phyloP scores from a whole-genome alignment of 116 monocot species.

The Posidonia oceanica region DNA sequence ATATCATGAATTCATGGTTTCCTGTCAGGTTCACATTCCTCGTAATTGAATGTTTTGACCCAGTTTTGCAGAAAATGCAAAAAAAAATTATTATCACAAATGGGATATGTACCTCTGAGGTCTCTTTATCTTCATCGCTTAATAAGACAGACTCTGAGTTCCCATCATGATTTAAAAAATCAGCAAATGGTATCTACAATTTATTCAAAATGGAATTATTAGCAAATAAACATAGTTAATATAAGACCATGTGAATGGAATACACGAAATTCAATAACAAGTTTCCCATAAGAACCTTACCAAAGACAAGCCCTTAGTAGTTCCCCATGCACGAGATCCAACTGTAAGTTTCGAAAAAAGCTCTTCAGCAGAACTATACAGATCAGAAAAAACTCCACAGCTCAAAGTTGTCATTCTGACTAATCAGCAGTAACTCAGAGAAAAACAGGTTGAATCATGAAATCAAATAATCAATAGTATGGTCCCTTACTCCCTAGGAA shows the following conservation, averaged over 20 bases:
- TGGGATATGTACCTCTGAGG: slow-evolving; percentile 44
- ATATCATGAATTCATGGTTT: too few relatives aligned
- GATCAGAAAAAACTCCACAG: too few relatives aligned
- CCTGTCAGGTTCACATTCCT: too few relatives aligned
- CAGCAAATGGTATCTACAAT: slow-evolving; percentile 94
- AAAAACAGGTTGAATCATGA: too few relatives aligned
- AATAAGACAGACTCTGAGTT: slow-evolving; percentile 43
- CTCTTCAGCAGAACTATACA: too few relatives aligned
- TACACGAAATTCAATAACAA: neutral
- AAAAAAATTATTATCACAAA: neutral
- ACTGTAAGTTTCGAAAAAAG: slow-evolving; percentile 29
- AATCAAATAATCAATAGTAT: too few relatives aligned
- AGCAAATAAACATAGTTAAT: neutral
- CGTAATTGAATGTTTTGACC: too few relatives aligned
- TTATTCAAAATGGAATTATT: neutral
- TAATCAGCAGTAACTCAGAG: too few relatives aligned
- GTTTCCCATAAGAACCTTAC: slow-evolving; percentile 19
- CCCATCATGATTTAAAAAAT: slow-evolving; percentile 87
- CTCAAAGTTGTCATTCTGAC: too few relatives aligned
- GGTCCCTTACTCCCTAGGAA: too few relatives aligned
- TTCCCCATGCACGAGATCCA: slow-evolving; percentile 82
- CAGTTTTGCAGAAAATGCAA: too few relatives aligned
- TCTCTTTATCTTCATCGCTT: slow-evolving; percentile 56
- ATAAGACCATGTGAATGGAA: neutral
- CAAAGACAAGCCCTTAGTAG: slow-evolving; percentile 61